phyloP scores from a whole-genome alignment of 2,329 filamentous ascomycete species.

The Hawksworthiomyces lignivorus region DNA sequence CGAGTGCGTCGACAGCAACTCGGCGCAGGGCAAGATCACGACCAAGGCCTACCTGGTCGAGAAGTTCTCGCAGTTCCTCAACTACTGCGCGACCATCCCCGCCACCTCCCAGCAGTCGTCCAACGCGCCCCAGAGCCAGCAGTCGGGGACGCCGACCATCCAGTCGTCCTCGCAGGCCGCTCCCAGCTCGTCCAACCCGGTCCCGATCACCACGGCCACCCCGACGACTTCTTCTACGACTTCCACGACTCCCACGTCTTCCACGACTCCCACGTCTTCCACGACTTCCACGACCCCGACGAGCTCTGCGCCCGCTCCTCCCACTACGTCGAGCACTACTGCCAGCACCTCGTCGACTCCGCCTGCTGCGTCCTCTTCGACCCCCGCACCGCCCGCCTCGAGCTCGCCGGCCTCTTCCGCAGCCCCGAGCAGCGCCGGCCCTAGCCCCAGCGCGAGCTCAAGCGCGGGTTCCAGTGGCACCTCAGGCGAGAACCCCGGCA shows the following conservation, averaged over 20 bases:
- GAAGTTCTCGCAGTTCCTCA: constrained; percentile 35
- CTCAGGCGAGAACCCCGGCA: no score
- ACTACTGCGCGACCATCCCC: constrained; percentile 31
- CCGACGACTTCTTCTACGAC: no score
- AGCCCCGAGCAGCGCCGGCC: neutral
- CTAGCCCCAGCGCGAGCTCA: no score
- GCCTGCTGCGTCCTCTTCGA: neutral
- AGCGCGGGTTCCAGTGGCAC: no score
- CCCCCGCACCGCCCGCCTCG: neutral
- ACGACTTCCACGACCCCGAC: no score
- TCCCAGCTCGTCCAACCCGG: neutral
- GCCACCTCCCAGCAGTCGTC: constrained; percentile 1
- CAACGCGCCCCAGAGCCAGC: neutral
- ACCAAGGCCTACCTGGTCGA: constrained; percentile 27
- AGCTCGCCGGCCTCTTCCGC: neutral
- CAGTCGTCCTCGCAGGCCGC: constrained; percentile 9
- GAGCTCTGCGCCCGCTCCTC: no score
- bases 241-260: no score
- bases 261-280: no score
- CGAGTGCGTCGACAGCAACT: constrained; percentile 30
- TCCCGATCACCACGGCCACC: neutral
- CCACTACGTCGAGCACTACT: no score
- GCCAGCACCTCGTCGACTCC: constrained; percentile 1
- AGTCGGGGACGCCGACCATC: constrained; percentile 4
- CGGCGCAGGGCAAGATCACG: constrained; percentile 19